Evolutionary conservation across 2,329 filamentous ascomycete genomes (phyloP).

Genomic region (Blastomyces parvus): DNA sequence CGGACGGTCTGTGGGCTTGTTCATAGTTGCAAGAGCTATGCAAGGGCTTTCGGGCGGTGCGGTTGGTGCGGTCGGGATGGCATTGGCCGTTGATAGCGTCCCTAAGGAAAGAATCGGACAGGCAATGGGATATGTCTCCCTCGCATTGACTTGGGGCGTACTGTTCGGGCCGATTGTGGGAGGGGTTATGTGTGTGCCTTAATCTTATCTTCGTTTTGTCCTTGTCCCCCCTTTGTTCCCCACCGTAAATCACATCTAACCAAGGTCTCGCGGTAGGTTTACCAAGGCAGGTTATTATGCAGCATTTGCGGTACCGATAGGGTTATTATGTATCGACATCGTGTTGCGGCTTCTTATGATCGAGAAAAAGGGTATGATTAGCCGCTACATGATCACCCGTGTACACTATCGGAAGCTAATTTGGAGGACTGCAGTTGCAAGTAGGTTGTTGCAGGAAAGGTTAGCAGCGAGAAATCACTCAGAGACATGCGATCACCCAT

Average conservation of each 20-base stretch:
- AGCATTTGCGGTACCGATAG: conserved; percentile 31
- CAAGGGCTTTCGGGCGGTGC: conserved; percentile 50
- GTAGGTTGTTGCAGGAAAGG: background rate
- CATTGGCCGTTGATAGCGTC: conserved; percentile 51
- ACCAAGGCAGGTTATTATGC: conserved; percentile 23
- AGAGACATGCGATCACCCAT: background rate
- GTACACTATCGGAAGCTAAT: background rate
- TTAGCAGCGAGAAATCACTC: background rate
- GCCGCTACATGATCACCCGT: background rate
- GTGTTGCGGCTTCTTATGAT: conserved; percentile 51
- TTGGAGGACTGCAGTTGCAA: background rate
- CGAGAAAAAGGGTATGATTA: conserved; percentile 38
- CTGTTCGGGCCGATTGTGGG: conserved; percentile 50
- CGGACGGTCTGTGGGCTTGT: conserved; percentile 38
- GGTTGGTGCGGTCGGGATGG: conserved; percentile 53
- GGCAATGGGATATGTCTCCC: conserved; percentile 45
- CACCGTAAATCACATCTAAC: conserved; percentile 16
- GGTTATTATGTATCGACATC: conserved; percentile 49
- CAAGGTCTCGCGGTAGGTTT: background rate
- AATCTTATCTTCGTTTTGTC: background rate
- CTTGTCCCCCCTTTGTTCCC: background rate
- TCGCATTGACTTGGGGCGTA: conserved; percentile 49
- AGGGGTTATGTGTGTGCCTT: conserved; percentile 47
- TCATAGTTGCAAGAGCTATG: conserved; percentile 45
- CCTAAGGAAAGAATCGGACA: conserved; percentile 49